Evolutionary conservation across 2,329 filamentous ascomycete species (phyloP).

Genomic region (Phialophora macrospora): DNA sequence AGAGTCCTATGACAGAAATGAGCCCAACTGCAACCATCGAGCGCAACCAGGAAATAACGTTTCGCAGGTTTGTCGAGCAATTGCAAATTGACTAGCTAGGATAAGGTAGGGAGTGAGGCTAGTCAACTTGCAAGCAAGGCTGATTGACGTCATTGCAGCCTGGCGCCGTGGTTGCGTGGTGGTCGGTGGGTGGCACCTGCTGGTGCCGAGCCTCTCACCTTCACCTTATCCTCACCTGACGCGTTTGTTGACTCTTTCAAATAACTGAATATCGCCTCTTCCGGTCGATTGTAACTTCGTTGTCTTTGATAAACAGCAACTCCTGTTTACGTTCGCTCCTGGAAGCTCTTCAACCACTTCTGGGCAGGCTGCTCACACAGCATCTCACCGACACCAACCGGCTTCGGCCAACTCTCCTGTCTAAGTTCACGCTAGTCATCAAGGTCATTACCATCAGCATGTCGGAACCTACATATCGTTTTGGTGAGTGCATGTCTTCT

Average conservation of each 20-base stretch:
- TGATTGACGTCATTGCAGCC: constrained; percentile 5
- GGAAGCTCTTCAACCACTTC: background rate
- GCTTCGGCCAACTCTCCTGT: background rate
- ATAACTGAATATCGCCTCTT: background rate
- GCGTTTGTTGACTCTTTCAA: background rate
- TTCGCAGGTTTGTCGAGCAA: background rate
- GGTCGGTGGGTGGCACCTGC: background rate
- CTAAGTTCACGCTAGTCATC: background rate
- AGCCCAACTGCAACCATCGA: background rate
- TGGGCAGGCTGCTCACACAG: background rate
- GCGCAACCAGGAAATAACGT: background rate
- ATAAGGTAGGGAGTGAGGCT: no score
- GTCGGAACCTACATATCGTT: constrained; percentile 31
- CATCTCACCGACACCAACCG: background rate
- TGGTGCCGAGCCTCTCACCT: background rate
- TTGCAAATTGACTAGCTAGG: background rate
- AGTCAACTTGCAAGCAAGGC: background rate
- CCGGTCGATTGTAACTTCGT: background rate
- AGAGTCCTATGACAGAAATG: background rate
- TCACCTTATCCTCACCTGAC: background rate
- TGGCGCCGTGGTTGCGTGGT: background rate
- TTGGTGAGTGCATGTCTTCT: constrained; percentile 22
- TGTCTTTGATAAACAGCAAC: background rate
- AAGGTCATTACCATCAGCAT: constrained; percentile 11
- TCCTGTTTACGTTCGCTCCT: background rate